phyloP scores from a whole-genome alignment of 2,329 filamentous ascomycete species.

The Paecilomyces formosus region DNA sequence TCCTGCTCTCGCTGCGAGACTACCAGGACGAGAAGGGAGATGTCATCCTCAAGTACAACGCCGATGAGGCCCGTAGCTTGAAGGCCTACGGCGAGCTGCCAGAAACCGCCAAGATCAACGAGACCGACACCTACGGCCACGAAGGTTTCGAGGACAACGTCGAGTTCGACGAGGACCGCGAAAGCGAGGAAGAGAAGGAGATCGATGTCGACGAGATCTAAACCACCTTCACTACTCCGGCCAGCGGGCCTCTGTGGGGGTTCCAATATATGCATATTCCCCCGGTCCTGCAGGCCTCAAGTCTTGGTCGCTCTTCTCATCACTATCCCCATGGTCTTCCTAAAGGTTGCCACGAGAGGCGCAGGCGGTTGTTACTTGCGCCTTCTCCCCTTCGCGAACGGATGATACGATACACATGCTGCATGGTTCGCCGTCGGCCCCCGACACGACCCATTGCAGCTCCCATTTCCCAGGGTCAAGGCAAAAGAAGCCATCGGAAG shows the following conservation, averaged over 20 bases:
- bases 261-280: constrained; percentile 12
- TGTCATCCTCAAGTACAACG: constrained; percentile 89
- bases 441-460: background rate
- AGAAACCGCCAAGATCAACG: constrained; percentile 99
- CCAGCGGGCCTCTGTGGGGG: constrained; percentile 23
- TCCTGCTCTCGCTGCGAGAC: constrained; percentile 77
- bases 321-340: background rate
- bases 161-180: constrained; percentile 94
- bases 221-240: constrained; percentile 25
- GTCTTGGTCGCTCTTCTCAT: background rate
- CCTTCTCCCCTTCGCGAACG: background rate
- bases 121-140: constrained; percentile 85
- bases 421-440: background rate
- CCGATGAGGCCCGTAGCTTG: constrained; percentile 89
- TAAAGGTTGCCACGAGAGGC: background rate
- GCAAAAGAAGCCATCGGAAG: background rate
- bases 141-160: constrained; percentile 95
- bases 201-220: constrained; percentile 96
- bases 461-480: background rate
- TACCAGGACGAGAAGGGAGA: constrained; percentile 93
- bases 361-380: background rate
- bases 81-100: constrained; percentile 97
- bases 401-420: background rate
- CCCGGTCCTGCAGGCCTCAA: constrained; percentile 5
- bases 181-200: constrained; percentile 63